Conservation (phyloP, 2,329 filamentous ascomycete genomes). For the Aspergillus novoparasiticus region DNA sequence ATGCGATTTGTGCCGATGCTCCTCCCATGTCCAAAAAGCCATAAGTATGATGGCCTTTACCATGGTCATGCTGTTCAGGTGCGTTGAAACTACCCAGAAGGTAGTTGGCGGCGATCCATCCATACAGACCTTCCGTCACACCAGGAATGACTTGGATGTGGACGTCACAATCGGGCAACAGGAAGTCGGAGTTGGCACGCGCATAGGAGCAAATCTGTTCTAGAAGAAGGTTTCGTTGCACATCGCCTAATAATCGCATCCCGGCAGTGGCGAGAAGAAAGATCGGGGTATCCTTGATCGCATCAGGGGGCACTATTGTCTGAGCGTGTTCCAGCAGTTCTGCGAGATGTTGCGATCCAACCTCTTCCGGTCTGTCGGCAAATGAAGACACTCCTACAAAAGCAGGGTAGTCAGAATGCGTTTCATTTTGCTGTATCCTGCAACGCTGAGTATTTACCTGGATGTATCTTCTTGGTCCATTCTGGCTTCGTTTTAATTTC, state of each 20-base stretch:
- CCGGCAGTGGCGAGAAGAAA: constrained; percentile 96
- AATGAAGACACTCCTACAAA: constrained; percentile 76
- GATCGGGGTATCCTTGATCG: constrained; percentile 81
- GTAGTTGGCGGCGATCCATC: constrained; percentile 97
- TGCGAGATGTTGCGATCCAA: constrained; percentile 81
- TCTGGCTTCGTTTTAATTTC: constrained; percentile 79
- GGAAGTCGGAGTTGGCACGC: constrained; percentile 73
- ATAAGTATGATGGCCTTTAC: constrained; percentile 89
- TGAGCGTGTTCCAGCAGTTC: constrained; percentile 80
- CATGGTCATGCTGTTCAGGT: constrained; percentile 73
- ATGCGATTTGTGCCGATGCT: constrained; percentile 95
- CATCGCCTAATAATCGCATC: constrained; percentile 79
- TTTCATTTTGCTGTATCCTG: not conserved
- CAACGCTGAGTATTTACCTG: constrained; percentile 56
- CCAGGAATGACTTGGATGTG: constrained; percentile 95
- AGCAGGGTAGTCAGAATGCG: constrained; percentile 4
- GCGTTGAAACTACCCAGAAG: constrained; percentile 86
- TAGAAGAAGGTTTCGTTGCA: constrained; percentile 73
- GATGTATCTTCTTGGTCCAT: constrained; percentile 92
- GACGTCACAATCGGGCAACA: constrained; percentile 82
- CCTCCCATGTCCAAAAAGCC: constrained; percentile 99
- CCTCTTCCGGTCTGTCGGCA: constrained; percentile 70
- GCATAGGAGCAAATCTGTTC: constrained; percentile 82
- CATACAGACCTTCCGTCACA: constrained; percentile 93
- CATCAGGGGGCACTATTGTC: constrained; percentile 72